Base-by-base conservation (phyloP, 805 yeast genomes). In the Teunomyces lycoperdinae region DNA sequence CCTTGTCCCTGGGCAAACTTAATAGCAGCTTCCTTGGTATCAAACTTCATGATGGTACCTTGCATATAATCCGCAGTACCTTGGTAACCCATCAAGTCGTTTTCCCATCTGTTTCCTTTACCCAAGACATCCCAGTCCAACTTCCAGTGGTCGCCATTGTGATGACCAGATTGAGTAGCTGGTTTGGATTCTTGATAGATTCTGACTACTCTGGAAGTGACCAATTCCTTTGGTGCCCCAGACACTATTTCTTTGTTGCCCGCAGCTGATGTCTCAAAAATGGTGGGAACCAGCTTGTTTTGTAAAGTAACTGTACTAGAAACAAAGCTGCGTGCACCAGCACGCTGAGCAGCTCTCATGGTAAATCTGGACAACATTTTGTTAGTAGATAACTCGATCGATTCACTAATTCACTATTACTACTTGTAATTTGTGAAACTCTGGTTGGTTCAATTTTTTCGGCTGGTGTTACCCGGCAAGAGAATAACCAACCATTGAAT, bases 31-130 rank as follows among this genome's bases (percentile, higher is more conserved):
- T 88, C 92, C 67, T 80, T 83, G 44, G 83, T 73, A 60, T 82
- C 85, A 64, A 88, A 88, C 63, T 83, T 82, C 74, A 88, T 67
- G 62, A 79, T 79, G 7, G 92, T 84, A 13, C 85, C 89, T 70
- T 87, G 86, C 86, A 89, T 84, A 68, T 82, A 84, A 65, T 88
- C 96, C 32, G 87, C 80, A 40, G 86, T 75, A 41, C 87, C 79
- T 60, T 87, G 91, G 74, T 87, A 88, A 24, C 96, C 96, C 67
- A 88, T 88, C 63, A 88, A 74, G 64, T 87, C 92, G 67, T 88
- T 88, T 63, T 88, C 96, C 96, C 96, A 88, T 63, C 94, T 74
- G 73, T 88, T 82, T 17, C 86, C 88, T 60, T 84, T 81, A 40
- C 83, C 83, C 48, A 84, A 70, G 36, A 87, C 79, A 61, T 89